These are phyloP conservation scores for Phytophthora macrochlamydospora DNA, from an alignment of 352 stramenopile species.

Conservation along the genomic window DNA sequence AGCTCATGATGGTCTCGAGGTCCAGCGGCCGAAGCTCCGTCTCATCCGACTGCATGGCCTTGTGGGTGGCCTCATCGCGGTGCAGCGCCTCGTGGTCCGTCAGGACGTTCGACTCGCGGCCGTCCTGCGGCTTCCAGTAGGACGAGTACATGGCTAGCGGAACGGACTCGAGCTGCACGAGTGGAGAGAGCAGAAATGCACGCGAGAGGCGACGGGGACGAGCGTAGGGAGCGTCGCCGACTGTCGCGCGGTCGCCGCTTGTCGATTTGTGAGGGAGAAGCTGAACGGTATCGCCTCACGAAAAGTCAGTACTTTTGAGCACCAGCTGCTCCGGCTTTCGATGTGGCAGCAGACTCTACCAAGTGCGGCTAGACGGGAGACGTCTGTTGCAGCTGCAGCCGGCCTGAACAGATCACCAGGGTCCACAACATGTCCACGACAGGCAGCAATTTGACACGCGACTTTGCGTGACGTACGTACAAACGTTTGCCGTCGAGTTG, in stretches of 20 bases:
- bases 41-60: slow-evolving; percentile 82
- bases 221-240: background rate
- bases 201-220: background rate
- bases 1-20: slow-evolving; percentile 88
- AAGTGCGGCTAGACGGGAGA: background rate
- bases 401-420: too few relatives aligned
- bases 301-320: too few relatives aligned
- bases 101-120: slow-evolving; percentile 70
- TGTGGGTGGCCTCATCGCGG: slow-evolving; percentile 79
- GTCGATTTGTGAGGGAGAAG: background rate
- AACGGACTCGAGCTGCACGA: slow-evolving; percentile 18
- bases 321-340: slow-evolving; percentile 17
- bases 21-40: slow-evolving; percentile 79
- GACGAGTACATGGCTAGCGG: slow-evolving; percentile 79
- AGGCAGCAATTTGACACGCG: too few relatives aligned
- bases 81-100: slow-evolving; percentile 87
- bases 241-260: background rate
- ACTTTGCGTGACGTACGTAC: background rate
- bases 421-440: too few relatives aligned
- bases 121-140: slow-evolving; percentile 82
- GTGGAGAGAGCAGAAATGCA: slow-evolving; percentile 43
- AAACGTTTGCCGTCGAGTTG: slow-evolving; percentile 7
- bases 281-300: background rate
- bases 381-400: too few relatives aligned
- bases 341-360: background rate